Percentiles rank a stretch among this genome's conserved stretches.
Evolutionary conservation across 1,139 yeast genomes (phyloP).

Genomic region (Candida glucosophila): DNA sequence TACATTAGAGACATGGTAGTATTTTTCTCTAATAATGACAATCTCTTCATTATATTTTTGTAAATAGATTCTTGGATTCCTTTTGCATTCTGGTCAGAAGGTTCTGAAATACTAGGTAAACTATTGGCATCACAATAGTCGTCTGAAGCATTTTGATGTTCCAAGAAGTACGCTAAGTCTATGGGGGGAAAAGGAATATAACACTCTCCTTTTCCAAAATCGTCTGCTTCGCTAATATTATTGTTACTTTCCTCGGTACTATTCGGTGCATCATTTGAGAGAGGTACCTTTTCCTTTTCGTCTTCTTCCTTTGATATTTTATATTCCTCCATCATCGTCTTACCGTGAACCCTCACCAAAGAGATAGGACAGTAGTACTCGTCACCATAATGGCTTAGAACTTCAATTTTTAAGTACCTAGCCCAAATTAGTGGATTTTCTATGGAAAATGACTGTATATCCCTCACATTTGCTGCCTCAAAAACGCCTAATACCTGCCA

Average conservation of each 20-base stretch:
- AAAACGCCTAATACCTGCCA: conserved; percentile 77
- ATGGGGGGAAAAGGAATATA: conserved; percentile 37
- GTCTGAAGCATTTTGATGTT: conserved; percentile 27
- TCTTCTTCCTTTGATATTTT: conserved; percentile 37
- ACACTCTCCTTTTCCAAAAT: conserved; percentile 24
- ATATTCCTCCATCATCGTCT: conserved; percentile 93
- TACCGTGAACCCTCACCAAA: conserved; percentile 77
- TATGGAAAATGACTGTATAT: conserved; percentile 61
- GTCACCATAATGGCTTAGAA: conserved; percentile 71
- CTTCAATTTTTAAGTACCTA: conserved; percentile 64
- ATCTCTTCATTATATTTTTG: conserved; percentile 74
- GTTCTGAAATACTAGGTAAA: conserved; percentile 6
- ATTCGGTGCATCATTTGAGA: conserved; percentile 3
- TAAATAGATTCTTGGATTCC: conserved; percentile 82
- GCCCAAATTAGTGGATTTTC: conserved; percentile 87
- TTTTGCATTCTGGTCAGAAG: conserved; percentile 10
- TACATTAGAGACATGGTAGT: conserved; percentile 74
- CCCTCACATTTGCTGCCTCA: conserved; percentile 65
- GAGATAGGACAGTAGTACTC: conserved; percentile 91
- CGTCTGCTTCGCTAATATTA: conserved; percentile 1
- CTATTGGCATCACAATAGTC: conserved; percentile 15
- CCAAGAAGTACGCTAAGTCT: conserved; percentile 38
- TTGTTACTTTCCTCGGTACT: conserved; percentile 1
- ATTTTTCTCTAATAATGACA: conserved; percentile 66
- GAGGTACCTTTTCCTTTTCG: conserved; percentile 4